These are phyloP conservation scores for Penicillium psychrofluorescens DNA, from an alignment of 495 filamentous ascomycete species.

Conservation along the genomic window DNA sequence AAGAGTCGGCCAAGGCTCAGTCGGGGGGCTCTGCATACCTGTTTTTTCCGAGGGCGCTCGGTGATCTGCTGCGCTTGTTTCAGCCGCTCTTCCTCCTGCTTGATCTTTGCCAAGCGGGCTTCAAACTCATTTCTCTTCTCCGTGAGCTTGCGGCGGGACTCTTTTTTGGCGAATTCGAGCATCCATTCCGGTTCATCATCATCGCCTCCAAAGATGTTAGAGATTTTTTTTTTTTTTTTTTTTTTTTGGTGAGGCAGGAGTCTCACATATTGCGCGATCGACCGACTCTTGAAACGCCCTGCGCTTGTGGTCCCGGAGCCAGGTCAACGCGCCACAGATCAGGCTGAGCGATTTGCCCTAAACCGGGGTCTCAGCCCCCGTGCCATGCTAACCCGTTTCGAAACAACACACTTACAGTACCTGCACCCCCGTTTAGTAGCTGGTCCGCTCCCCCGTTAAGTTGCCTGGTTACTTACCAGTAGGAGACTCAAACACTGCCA, in stretches of 20 bases:
- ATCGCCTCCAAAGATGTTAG: slow-evolving; percentile 31
- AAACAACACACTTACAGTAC: slow-evolving; percentile 29
- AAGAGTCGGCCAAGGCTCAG: not conserved
- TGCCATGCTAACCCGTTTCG: not conserved
- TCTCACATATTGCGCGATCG: slow-evolving; percentile 26
- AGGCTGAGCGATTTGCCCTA: slow-evolving; percentile 96
- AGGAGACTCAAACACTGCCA: slow-evolving; percentile 91
- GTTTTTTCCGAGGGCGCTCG: slow-evolving; percentile 43
- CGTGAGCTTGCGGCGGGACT: slow-evolving; percentile 60
- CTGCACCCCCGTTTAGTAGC: slow-evolving; percentile 8
- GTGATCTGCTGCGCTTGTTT: slow-evolving; percentile 40
- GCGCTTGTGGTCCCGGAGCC: slow-evolving; percentile 81
- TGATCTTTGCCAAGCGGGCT: slow-evolving; percentile 55
- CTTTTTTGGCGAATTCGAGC: slow-evolving; percentile 60
- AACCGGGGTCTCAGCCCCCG: slow-evolving; percentile 1
- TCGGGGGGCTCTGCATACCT: slow-evolving; percentile 24
- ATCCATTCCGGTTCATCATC: slow-evolving; percentile 87
- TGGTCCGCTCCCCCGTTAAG: no score
- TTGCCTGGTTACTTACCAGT: slow-evolving; percentile 49
- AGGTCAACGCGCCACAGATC: slow-evolving; percentile 88
- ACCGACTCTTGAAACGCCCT: slow-evolving; percentile 50
- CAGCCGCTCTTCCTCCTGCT: slow-evolving; percentile 58
- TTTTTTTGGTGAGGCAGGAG: no score
- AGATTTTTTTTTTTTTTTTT: not conserved
- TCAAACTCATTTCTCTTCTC: slow-evolving; percentile 66